Conservation (phyloP, 768 basidiomycete species). For the Lentinus brumalis region DNA sequence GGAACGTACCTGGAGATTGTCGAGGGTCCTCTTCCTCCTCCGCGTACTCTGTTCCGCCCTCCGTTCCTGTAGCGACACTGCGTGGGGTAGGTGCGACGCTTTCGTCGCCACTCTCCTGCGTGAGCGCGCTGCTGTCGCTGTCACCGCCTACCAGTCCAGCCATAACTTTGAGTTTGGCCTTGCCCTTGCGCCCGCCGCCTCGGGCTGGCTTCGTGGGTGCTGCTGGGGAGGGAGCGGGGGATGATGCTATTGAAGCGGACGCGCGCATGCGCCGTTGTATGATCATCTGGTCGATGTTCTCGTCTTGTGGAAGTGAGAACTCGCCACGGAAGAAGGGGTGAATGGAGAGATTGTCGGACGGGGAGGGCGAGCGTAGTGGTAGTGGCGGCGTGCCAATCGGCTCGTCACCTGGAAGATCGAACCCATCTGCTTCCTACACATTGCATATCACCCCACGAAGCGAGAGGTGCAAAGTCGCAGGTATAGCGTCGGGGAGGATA, state of each 20-base stretch:
- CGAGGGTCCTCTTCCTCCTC: conserved; percentile 73
- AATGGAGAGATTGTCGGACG: conserved; percentile 62
- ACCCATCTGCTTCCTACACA: conserved; percentile 45
- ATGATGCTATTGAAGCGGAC: conserved; percentile 64
- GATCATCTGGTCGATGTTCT: conserved; percentile 59
- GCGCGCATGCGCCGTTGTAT: conserved; percentile 63
- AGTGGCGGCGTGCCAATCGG: conserved; percentile 22
- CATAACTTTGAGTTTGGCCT: conserved; percentile 50
- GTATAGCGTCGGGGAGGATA: not conserved
- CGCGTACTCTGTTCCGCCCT: conserved; percentile 64
- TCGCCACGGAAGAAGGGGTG: conserved; percentile 80
- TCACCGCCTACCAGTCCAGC: conserved; percentile 80
- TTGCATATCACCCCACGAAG: not conserved
- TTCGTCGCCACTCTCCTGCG: conserved; percentile 82
- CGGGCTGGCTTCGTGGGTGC: conserved; percentile 32
- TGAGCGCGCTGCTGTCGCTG: conserved; percentile 83
- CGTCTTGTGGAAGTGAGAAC: conserved; percentile 62
- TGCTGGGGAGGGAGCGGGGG: conserved; percentile 46
- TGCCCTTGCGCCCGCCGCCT: conserved; percentile 49
- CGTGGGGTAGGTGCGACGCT: conserved; percentile 57
- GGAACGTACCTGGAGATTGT: conserved; percentile 52
- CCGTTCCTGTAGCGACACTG: conserved; percentile 72
- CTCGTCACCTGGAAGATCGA: conserved; percentile 29
- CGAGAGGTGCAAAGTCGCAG: not conserved
- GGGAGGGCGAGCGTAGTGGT: conserved; percentile 66